These are phyloP conservation scores for Suillus hirtellus DNA, from an alignment of 768 basidiomycete genomes.

Conservation along the genomic window DNA sequence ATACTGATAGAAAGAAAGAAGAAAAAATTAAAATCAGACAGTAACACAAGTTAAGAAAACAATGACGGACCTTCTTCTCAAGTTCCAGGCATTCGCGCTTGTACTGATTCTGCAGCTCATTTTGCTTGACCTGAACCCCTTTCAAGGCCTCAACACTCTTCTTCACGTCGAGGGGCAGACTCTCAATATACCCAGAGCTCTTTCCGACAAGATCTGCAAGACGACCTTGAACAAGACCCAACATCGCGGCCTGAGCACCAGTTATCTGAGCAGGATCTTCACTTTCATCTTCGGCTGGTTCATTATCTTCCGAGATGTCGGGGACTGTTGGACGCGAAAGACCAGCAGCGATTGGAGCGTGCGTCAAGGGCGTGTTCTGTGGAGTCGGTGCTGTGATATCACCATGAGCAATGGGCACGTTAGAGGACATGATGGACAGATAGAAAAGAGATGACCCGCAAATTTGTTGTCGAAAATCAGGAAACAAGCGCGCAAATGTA, in stretches of 20 bases:
- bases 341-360: conserved; percentile 76
- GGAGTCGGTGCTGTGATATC: conserved; percentile 88
- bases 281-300: conserved; percentile 62
- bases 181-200: conserved; percentile 94
- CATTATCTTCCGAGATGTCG: conserved; percentile 82
- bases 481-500: conserved; percentile 22
- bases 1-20: conserved; percentile 47
- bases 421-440: conserved; percentile 60
- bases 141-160: conserved; percentile 88
- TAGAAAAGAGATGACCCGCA: conserved; percentile 25
- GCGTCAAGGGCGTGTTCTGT: conserved; percentile 85
- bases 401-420: conserved; percentile 58
- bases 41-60: conserved; percentile 14
- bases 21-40: conserved; percentile 12
- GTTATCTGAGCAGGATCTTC: conserved; percentile 39
- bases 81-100: conserved; percentile 94
- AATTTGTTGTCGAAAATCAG: conserved; percentile 27
- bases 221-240: conserved; percentile 86
- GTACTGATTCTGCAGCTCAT: conserved; percentile 86
- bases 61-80: conserved; percentile 81
- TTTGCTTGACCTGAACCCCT: conserved; percentile 90
- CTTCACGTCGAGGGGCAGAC: conserved; percentile 78
- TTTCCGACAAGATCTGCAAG: conserved; percentile 84
- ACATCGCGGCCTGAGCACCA: conserved; percentile 62
- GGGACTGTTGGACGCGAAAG: conserved; percentile 88